Base-by-base conservation (phyloP, 164 flowering plant genomes). In the Vitis rupestris region DNA sequence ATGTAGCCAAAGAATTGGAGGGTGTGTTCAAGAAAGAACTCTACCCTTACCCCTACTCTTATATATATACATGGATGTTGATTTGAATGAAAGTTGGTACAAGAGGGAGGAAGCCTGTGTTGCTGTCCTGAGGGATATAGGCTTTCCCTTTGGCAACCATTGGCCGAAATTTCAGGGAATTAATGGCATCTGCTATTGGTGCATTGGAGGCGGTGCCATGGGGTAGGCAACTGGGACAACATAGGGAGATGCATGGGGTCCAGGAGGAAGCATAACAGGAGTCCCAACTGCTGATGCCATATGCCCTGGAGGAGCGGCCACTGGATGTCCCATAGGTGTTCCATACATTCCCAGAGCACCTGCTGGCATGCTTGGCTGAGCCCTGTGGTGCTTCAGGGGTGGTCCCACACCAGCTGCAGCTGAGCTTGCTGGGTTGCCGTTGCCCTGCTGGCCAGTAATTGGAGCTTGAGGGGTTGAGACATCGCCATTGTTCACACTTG, bases 201-300 rank as follows among this genome's bases (percentile, higher is more conserved):
- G 87, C 87, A 83, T 82, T 63, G 87, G 27, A 16, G 84, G 86
- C 1, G 91, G 93, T 23, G 89, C 81, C 76, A 87, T 66, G 0
- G 93, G 91, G 59, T 87, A 90, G 37, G 91, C 87, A 11, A 88
- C 72, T 0, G 91, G 90, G 58, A 88, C 72, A 56, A 77, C 80
- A 53, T 86, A 90, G 3, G 89, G 88, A 55, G 82, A 81, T 60
- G 53, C 72, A 17, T 68, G 82, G 64, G 72, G 85, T 15, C 83
- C 81, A 0, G 83, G 82, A 63, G 90, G 87, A 50, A 90, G 78
- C 89, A 88, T 85, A 0, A 89, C 92, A 0, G 97, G 97, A 52
- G 93, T 90, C 15, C 97, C 93, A 50, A 90, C 86, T 1, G 97
- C 93, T 0, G 92, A 78, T 23, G 68, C 84, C 77, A 88, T 74